Evolutionary conservation across 2,329 filamentous ascomycete species (phyloP).

Genomic region (Blumeria graminis): DNA sequence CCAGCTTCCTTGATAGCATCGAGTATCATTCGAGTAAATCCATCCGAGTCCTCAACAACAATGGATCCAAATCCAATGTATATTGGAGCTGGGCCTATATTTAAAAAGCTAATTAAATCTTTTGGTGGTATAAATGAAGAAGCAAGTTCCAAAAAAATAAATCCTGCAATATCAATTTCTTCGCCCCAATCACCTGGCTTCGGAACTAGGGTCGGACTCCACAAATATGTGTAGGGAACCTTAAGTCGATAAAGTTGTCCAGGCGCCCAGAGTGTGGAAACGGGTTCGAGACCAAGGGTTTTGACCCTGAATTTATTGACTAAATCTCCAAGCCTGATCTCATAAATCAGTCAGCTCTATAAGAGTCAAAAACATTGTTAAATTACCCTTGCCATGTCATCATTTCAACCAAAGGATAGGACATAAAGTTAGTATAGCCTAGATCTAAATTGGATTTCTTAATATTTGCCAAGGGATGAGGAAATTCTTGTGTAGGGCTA

Average conservation of each 20-base stretch:
- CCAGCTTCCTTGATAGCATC: constrained; percentile 40
- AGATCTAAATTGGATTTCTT: constrained; percentile 47
- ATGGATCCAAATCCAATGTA: constrained; percentile 61
- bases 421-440: constrained; percentile 57
- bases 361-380: background rate
- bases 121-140: constrained; percentile 33
- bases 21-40: constrained; percentile 47
- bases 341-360: background rate
- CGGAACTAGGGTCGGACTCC: constrained; percentile 39
- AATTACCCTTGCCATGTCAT: constrained; percentile 65
- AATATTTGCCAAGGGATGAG: constrained; percentile 52
- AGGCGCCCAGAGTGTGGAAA: constrained; percentile 55
- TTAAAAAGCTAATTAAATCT: constrained; percentile 30
- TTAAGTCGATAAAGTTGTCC: constrained; percentile 48
- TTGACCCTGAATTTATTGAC: constrained; percentile 51
- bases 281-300: constrained; percentile 45
- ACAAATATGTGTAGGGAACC: constrained; percentile 53
- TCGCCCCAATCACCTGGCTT: constrained; percentile 45
- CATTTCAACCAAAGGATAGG: constrained; percentile 59
- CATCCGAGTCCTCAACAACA: constrained; percentile 46
- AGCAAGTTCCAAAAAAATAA: constrained; percentile 51
- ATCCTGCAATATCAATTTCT: constrained; percentile 51
- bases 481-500: constrained; percentile 46
- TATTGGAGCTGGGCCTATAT: constrained; percentile 31
- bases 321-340: constrained; percentile 36